Base-by-base conservation (phyloP, 331 rosid genomes). In the Arachis monticola region DNA sequence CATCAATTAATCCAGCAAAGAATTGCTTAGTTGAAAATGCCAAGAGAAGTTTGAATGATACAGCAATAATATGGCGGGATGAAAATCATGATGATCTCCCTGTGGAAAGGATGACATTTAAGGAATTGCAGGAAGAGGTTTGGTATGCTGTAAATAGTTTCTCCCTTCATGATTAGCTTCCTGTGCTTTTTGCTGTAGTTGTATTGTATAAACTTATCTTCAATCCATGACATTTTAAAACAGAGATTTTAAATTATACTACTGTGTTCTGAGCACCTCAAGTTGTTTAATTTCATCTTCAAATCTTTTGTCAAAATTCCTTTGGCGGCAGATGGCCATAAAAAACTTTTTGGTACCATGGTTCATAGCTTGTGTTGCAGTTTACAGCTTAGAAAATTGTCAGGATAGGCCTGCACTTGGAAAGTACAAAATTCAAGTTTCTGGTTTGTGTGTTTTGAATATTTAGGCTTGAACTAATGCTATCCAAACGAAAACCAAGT, bases 31-130 rank as follows among this genome's bases (percentile, higher is more conserved):
- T 53, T 79, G 14, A 84, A 47, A 87, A 92, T 81, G 13, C 13
- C 30, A 83, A 80, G 76, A 85, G 95, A 79, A 81, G 83, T 85
- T 85, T 86, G 83, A 78, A 83, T 82, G 99, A 87, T 83, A 80
- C 82, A 3, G 77, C 75, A 69, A 64, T 94, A 80, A 41, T 90
- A 79, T 92, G 97, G 97, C 96, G 92, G 50, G 92, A 88, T 45
- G 99, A 94, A 85, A 89, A 80, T 46, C 71, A 83, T 7, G 93
- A 90, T 72, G 90, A 80, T 86, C 85, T 85, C 52, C 92, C 96
- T 73, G 55, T 88, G 64, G 82, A 81, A 53, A 83, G 84, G 74
- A 70, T 88, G 93, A 88, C 91, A 4, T 85, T 91, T 8, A 10
- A 73, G 71, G 93, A 88, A 78, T 75, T 94, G 83, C 88, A 88